Conservation (phyloP, 2,329 filamentous ascomycete species). For the Falciphora oryzae region DNA sequence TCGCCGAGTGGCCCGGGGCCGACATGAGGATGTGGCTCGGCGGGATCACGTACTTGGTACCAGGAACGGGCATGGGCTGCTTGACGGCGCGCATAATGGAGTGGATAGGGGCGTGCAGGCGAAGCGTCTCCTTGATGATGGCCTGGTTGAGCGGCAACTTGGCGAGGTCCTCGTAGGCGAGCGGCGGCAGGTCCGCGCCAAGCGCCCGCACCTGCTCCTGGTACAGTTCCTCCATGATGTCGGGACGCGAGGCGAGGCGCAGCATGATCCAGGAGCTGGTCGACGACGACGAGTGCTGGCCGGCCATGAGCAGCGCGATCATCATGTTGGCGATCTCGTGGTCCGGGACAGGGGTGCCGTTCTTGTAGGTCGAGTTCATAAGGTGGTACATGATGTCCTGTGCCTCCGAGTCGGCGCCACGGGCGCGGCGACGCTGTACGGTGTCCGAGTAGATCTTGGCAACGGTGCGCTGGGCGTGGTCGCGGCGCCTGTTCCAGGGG, state of each 20-base stretch:
- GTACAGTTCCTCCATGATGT: slow-evolving; percentile 65
- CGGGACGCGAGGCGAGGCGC: slow-evolving; percentile 63
- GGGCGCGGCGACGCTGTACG: slow-evolving; percentile 52
- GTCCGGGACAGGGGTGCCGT: slow-evolving; percentile 63
- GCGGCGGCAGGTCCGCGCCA: slow-evolving; percentile 66
- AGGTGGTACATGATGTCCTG: slow-evolving; percentile 75
- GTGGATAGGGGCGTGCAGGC: slow-evolving; percentile 88
- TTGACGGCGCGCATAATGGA: slow-evolving; percentile 92
- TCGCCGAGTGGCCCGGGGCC: slow-evolving; percentile 75
- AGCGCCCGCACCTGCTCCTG: slow-evolving; percentile 71
- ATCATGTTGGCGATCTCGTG: slow-evolving; percentile 78
- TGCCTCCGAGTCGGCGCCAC: slow-evolving; percentile 35
- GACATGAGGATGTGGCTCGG: slow-evolving; percentile 75
- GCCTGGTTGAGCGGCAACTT: slow-evolving; percentile 77
- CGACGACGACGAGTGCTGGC: slow-evolving; percentile 74
- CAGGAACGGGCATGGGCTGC: slow-evolving; percentile 75
- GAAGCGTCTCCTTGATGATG: slow-evolving; percentile 86
- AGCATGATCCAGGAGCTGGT: slow-evolving; percentile 75
- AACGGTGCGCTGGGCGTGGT: slow-evolving; percentile 69
- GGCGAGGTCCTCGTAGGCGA: slow-evolving; percentile 71
- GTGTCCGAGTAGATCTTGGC: slow-evolving; percentile 69
- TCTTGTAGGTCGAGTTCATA: slow-evolving; percentile 72
- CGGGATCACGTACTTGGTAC: slow-evolving; percentile 78
- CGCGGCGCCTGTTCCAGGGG: slow-evolving; percentile 67
- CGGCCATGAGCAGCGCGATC: slow-evolving; percentile 81